Conservation (phyloP, 2,329 filamentous ascomycete species). For the Ophiostoma fasciatum region DNA sequence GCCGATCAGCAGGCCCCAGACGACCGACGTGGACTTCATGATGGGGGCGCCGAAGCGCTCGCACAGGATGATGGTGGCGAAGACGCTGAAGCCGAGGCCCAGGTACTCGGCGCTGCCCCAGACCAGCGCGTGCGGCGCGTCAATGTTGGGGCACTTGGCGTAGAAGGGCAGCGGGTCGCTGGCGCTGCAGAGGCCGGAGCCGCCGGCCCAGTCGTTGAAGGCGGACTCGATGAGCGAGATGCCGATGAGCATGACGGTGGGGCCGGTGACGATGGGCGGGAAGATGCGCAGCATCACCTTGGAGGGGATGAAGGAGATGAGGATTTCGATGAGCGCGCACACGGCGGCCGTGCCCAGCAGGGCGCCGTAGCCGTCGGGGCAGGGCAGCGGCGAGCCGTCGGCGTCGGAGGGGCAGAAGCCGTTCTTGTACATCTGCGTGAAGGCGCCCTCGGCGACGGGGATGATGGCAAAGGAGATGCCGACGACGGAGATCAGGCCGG, state of each 20-base stretch:
- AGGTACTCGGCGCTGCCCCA: conserved; percentile 73
- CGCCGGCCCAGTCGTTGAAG: conserved; percentile 67
- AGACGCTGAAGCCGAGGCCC: conserved; percentile 67
- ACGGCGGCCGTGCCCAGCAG: conserved; percentile 55
- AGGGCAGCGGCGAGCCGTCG: conserved; percentile 53
- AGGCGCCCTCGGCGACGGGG: conserved; percentile 54
- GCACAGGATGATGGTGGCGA: conserved; percentile 63
- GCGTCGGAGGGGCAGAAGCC: conserved; percentile 48
- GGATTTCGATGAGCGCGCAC: conserved; percentile 54
- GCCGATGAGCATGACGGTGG: conserved; percentile 50
- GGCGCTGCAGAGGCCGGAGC: conserved; percentile 43
- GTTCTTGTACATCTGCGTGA: conserved; percentile 63
- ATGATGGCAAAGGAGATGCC: conserved; percentile 68
- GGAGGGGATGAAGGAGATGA: conserved; percentile 61
- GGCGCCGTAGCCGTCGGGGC: conserved; percentile 62
- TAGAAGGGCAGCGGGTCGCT: conserved; percentile 39
- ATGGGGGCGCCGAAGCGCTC: conserved; percentile 72
- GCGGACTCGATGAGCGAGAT: conserved; percentile 56
- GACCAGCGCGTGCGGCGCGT: conserved; percentile 54
- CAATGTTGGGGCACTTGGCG: conserved; percentile 48
- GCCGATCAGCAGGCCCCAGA: conserved; percentile 58
- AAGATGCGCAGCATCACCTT: conserved; percentile 56
- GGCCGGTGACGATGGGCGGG: conserved; percentile 46
- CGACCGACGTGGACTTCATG: conserved; percentile 68
- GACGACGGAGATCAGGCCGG: conserved; percentile 61